These are phyloP conservation scores for Populus alba DNA, from an alignment of 345 rosid genomes.

Conservation along the genomic window DNA sequence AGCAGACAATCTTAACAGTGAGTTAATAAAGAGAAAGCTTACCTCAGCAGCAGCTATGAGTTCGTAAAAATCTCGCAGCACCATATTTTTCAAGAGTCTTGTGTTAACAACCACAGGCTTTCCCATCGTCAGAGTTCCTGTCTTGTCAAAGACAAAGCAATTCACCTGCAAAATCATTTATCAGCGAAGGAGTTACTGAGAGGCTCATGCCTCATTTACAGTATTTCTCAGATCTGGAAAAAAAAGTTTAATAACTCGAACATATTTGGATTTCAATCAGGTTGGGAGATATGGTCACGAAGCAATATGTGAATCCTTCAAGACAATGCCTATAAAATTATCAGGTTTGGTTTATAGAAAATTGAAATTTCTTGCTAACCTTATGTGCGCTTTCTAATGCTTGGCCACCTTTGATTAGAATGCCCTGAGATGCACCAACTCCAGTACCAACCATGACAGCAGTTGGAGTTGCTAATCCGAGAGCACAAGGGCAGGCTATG, in stretches of 20 bases:
- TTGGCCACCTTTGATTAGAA: slow-evolving; percentile 91
- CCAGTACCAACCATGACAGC: slow-evolving; percentile 99
- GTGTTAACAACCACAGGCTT: slow-evolving; percentile 84
- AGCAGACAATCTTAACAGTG: not conserved
- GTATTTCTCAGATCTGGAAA: not conserved
- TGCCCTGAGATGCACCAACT: slow-evolving; percentile 95
- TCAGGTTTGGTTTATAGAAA: not conserved
- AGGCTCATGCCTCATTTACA: not conserved
- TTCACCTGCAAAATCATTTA: slow-evolving; percentile 48
- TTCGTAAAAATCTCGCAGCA: slow-evolving; percentile 69
- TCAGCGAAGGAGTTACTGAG: not conserved
- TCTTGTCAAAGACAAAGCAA: slow-evolving; percentile 94
- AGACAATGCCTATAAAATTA: not conserved
- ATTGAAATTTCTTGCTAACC: slow-evolving; percentile 33
- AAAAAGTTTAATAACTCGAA: not conserved
- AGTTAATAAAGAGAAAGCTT: slow-evolving; percentile 9
- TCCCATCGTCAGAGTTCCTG: slow-evolving; percentile 92
- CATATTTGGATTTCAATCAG: not conserved
- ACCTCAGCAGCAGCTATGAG: slow-evolving; percentile 88
- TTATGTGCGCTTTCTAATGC: slow-evolving; percentile 84
- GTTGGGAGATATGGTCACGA: not conserved
- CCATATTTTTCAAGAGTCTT: slow-evolving; percentile 64
- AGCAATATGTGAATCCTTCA: not conserved
- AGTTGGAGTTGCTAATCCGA: slow-evolving; percentile 96
- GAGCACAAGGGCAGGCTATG: slow-evolving; percentile 97